Conservation (phyloP, 208 protist genomes). For the Tritrichomonas musculus region DNA sequence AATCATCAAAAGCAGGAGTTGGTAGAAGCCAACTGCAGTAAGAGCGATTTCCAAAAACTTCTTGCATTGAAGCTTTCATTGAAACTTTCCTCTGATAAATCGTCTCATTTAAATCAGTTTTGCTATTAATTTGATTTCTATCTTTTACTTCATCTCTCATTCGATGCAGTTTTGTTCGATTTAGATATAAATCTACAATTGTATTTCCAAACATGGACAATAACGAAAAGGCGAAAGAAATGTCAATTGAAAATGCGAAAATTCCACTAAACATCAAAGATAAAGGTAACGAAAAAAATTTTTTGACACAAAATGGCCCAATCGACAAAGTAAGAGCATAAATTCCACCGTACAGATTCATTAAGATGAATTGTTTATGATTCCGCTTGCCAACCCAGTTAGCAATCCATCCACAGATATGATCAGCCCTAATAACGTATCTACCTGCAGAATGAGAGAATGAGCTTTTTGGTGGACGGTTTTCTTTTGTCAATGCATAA, state of each 20-base stretch:
- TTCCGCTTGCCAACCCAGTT: conserved; percentile 29
- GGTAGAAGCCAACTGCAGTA: not conserved
- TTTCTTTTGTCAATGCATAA: not conserved
- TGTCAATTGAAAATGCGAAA: not conserved
- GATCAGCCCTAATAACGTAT: not conserved
- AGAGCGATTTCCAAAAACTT: not conserved
- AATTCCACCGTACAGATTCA: not conserved
- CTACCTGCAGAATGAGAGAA: not conserved
- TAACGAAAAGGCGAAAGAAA: not conserved
- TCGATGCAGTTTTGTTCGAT: not conserved
- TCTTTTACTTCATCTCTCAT: not conserved
- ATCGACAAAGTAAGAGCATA: not conserved
- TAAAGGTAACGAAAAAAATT: not conserved
- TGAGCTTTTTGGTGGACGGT: not conserved
- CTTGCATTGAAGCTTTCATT: not conserved
- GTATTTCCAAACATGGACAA: not conserved
- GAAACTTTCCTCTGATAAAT: not conserved
- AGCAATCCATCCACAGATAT: conserved; percentile 27
- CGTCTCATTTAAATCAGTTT: too few species aligned
- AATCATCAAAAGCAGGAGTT: not conserved
- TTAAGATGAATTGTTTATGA: not conserved
- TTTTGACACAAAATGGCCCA: not conserved
- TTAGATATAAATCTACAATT: not conserved
- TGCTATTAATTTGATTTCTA: too few species aligned
- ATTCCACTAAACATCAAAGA: not conserved